Conservation (phyloP, 208 protist species). For the Acanthamoeba castellanii region DNA sequence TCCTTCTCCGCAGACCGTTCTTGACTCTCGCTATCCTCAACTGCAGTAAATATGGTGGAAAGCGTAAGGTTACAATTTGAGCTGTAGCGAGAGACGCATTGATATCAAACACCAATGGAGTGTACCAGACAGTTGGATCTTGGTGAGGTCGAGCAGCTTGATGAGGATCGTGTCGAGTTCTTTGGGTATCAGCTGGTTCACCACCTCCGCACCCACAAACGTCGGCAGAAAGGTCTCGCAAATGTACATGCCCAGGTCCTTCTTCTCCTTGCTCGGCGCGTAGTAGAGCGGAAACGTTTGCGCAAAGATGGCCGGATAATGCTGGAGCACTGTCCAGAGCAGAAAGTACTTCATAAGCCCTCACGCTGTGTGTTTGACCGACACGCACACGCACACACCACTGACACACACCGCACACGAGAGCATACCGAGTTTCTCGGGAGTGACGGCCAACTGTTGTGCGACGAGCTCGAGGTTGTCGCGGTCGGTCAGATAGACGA, state of each 20-base stretch:
- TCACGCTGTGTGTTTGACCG: neutral
- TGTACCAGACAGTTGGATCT: neutral
- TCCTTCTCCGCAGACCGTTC: neutral
- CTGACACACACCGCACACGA: neutral
- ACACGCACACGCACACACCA: neutral
- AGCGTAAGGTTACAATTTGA: neutral
- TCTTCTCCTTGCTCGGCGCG: slow-evolving; percentile 63
- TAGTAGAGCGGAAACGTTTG: slow-evolving; percentile 75
- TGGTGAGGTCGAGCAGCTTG: slow-evolving; percentile 49
- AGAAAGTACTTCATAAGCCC: neutral
- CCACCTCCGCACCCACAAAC: slow-evolving; percentile 10
- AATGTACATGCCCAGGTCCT: slow-evolving; percentile 63
- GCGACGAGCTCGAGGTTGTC: slow-evolving; percentile 60
- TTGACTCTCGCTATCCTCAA: neutral
- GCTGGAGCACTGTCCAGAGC: neutral
- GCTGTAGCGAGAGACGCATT: neutral
- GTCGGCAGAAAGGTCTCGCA: slow-evolving; percentile 59
- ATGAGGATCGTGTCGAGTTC: slow-evolving; percentile 70
- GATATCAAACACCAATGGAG: no score
- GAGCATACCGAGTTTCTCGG: slow-evolving; percentile 36
- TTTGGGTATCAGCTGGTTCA: slow-evolving; percentile 62
- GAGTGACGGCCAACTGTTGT: neutral
- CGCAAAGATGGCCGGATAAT: slow-evolving; percentile 64
- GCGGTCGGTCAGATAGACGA: slow-evolving; percentile 63
- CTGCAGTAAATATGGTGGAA: neutral